phyloP scores from a whole-genome alignment of 208 protist species.

The Tritrichomonas musculus region DNA sequence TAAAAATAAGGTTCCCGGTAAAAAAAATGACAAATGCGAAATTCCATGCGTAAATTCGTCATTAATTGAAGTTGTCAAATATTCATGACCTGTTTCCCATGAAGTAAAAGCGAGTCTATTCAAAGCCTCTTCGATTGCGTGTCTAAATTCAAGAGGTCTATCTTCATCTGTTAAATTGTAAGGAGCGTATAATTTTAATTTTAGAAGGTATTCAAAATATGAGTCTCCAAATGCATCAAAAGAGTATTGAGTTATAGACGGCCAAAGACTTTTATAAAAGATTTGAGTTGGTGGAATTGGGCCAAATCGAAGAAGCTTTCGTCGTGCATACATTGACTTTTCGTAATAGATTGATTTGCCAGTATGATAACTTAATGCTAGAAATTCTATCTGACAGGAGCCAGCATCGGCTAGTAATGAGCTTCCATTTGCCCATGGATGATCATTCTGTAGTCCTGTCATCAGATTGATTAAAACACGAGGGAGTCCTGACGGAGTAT shows the following conservation, averaged over 20 bases:
- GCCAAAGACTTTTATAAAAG: neutral
- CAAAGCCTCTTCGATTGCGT: neutral
- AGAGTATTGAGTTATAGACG: neutral
- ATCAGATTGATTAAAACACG: neutral
- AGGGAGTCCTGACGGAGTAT: constrained; percentile 37
- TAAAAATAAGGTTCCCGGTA: neutral
- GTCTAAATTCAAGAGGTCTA: neutral
- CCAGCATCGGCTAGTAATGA: neutral
- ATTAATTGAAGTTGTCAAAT: neutral
- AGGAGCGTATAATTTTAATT: neutral
- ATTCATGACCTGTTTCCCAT: neutral
- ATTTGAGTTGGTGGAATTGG: too few relatives aligned
- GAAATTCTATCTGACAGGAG: constrained; percentile 8
- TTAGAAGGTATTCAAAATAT: constrained; percentile 15
- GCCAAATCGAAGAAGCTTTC: too few relatives aligned
- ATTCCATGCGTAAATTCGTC: neutral
- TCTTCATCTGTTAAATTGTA: neutral
- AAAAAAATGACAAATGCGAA: neutral
- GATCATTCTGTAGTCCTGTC: neutral
- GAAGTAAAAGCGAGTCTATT: neutral
- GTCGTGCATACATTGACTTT: neutral
- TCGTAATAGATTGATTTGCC: neutral
- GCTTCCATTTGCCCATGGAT: neutral
- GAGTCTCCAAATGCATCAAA: constrained; percentile 22
- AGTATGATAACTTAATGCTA: neutral